Evolutionary conservation across 768 basidiomycete species (phyloP).

Genomic region (Pleurotus citrinopileatus): DNA sequence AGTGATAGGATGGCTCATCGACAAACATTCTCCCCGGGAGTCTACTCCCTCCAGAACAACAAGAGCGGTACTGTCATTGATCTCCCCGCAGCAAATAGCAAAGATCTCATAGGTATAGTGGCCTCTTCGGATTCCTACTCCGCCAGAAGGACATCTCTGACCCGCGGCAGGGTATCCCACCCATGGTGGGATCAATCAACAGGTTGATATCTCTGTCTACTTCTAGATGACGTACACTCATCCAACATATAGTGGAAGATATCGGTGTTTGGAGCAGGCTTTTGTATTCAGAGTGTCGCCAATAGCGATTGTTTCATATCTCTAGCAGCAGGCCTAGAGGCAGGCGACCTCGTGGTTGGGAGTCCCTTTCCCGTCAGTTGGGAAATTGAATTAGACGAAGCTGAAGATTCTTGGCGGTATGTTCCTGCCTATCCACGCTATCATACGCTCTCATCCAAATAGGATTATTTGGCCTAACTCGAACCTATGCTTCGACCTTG

Average conservation of each 20-base stretch:
- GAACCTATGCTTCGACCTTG: conserved; percentile 1
- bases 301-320: neutral
- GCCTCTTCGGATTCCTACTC: no score
- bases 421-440: no score
- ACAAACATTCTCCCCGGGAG: neutral
- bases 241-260: neutral
- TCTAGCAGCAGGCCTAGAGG: neutral
- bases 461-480: conserved; percentile 7
- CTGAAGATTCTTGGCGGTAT: neutral
- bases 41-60: neutral
- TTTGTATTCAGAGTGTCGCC: neutral
- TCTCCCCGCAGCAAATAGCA: neutral
- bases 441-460: neutral
- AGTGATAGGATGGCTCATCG: neutral
- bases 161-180: neutral
- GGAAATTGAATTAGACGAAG: neutral
- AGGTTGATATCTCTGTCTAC: neutral
- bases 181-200: neutral
- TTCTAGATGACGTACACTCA: neutral
- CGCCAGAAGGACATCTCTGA: no score
- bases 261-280: neutral
- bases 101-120: neutral
- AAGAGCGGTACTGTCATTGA: conserved; percentile 1
- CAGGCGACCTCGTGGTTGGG: neutral
- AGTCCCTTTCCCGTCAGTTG: conserved; percentile 1